Conservation (phyloP, 108 stramenopile species). For the Chaetoceros muelleri region DNA sequence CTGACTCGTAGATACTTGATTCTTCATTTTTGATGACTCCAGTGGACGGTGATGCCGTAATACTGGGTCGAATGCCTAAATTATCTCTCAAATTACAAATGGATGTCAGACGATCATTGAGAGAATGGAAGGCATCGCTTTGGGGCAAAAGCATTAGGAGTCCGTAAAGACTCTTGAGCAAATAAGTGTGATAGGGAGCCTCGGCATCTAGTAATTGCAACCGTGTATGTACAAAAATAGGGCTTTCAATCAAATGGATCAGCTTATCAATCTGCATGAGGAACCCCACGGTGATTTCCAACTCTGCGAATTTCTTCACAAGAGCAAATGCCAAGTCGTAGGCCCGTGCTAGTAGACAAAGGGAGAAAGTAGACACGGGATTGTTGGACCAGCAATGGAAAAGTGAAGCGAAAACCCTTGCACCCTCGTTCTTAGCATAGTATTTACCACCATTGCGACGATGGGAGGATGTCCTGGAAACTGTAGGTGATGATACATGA, state of each 20-base stretch:
- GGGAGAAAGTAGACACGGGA: conserved; percentile 91
- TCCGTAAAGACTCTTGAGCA: conserved; percentile 92
- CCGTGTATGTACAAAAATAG: conserved; percentile 94
- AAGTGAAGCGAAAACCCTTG: conserved; percentile 68
- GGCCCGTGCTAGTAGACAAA: conserved; percentile 92
- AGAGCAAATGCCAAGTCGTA: conserved; percentile 91
- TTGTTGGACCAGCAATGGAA: conserved; percentile 97
- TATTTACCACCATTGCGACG: conserved; percentile 5
- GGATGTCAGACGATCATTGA: conserved; percentile 76
- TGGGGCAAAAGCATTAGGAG: conserved; percentile 93
- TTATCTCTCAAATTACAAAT: conserved; percentile 84
- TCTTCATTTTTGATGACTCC: conserved; percentile 2
- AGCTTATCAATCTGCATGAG: conserved; percentile 98
- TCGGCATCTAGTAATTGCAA: conserved; percentile 92
- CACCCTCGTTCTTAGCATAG: conserved; percentile 26
- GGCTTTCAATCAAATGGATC: conserved; percentile 94
- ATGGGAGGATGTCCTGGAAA: conserved; percentile 2
- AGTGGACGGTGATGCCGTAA: conserved; percentile 1
- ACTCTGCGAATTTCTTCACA: conserved; percentile 76
- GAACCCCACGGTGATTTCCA: conserved; percentile 93
- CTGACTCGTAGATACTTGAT: background rate
- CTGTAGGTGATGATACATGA: background rate
- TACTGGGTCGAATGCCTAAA: conserved; percentile 46
- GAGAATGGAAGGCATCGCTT: conserved; percentile 79
- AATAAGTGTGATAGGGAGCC: conserved; percentile 69